Evolutionary conservation across 768 basidiomycete species (phyloP), one percentile per base, ranked within the genome.

Genomic region (Phanerochaete sordida): DNA sequence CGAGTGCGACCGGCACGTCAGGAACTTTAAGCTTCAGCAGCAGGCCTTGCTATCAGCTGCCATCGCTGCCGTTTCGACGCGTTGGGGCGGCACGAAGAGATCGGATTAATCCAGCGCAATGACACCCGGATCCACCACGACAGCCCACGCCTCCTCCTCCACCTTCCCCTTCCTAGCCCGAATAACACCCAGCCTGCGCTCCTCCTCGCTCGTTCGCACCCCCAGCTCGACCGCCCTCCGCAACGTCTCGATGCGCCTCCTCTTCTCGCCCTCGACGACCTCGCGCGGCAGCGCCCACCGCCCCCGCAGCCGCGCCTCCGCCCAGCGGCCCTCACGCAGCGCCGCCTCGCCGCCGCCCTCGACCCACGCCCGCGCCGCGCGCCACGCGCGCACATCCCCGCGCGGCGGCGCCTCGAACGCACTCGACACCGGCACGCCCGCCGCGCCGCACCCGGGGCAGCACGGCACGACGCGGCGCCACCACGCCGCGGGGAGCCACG

Each of bases 141-240:
- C n/a, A n/a, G 13, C 13, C 33, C 33, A 35, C 6, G 33, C 13
- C 7, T 35, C 33, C 13, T 13, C 33, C 13, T 35, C 33, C 33
- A 19, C 39, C 19, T 23, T 37, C 24, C n/a, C 35, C 21, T 39
- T 33, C 23, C n/a, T 43, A 3, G 54, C 39, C 5, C 54, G 31
- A 35, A 52, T 52, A 11, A 52, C 51, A 3, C 6, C 31, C 27
- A 55, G 54, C 21, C 39, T 37, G 23, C 54, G 35, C 54, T 55
- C 54, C 37, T 55, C 37, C 37, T 55, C 54, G 30, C 33, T 55
- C 7, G 54, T 55, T 16, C 54, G 54, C n/a, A 55, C 54, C 7
- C 54, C 54, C 39, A 55, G 54, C 28, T 55, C 37, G 8, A 44
- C 54, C n/a, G 54, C 54, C 37, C n/a, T 37, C 23, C 37, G 54